phyloP scores from a whole-genome alignment of 371 early-diverging fungal genomes.

The Batrachochytrium dendrobatidis region DNA sequence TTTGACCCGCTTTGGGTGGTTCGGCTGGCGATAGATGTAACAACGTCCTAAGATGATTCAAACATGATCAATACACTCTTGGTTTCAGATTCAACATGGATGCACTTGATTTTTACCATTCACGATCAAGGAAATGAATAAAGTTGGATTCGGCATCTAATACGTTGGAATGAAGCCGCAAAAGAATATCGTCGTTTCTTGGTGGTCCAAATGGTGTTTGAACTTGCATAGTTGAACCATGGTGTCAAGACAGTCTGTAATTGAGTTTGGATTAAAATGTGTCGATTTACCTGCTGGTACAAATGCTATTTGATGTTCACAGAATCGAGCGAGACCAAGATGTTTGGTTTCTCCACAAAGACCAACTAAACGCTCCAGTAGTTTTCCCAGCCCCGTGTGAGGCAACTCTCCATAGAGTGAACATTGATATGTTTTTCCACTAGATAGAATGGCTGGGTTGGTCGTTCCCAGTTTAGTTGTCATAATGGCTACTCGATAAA shows the following conservation, averaged over 20 bases:
- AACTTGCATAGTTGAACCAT: background rate
- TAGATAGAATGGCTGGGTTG: too few relatives aligned
- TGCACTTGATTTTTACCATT: too few relatives aligned
- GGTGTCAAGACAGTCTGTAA: background rate
- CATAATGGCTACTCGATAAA: too few relatives aligned
- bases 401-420: constrained; percentile 10
- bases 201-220: constrained; percentile 14
- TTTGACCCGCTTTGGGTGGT: constrained; percentile 11
- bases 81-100: too few relatives aligned
- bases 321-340: background rate
- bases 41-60: background rate
- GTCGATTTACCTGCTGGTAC: background rate
- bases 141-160: background rate
- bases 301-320: background rate
- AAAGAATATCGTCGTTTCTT: constrained; percentile 9
- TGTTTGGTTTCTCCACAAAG: constrained; percentile 4
- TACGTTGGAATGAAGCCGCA: constrained; percentile 2
- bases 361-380: background rate
- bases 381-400: background rate
- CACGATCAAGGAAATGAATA: background rate
- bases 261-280: background rate
- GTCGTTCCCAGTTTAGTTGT: too few relatives aligned
- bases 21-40: constrained; percentile 7
- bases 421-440: background rate
- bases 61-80: background rate